Evolutionary conservation across 1,139 yeast genomes (phyloP), one percentile per base, ranked within the genome.

Genomic region (Blastobotrys ciferrii): DNA sequence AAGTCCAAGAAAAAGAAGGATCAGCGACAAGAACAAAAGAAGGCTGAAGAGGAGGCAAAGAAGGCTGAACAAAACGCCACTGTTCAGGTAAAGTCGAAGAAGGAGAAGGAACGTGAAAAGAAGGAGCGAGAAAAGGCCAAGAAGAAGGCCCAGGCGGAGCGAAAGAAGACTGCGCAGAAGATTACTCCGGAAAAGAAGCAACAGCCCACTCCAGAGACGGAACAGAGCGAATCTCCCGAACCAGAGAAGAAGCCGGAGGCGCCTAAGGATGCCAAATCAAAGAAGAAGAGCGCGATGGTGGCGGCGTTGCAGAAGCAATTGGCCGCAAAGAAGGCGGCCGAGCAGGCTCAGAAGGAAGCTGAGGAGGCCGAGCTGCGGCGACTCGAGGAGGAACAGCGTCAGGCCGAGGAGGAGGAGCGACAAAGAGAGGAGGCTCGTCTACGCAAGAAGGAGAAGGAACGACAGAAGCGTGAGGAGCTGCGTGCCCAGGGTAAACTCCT

Each of bases 71-170:
- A 28, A 17, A 28, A 30, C 1, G 47, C 43, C 25, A 9, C 32
- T 15, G 40, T 64, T 25, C 64, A 62, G 46, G 64, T 91, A 62
- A 87, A 92, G 70, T 82, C 95, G 52, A 94, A 92, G 77, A 94
- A 94, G 73, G 98, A 92, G 67, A 94, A 92, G 76, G 99, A 92
- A 71, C 86, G 81, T 70, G 95, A 92, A 68, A 92, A 91, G 85
- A 94, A 92, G 71, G 99, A 92, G 72, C 87, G 87, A 57, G 98
- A 92, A 69, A 94, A 92, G 76, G 88, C 85, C 61, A 80, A 82
- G 70, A 92, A 92, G 85, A 89, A 88, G 73, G 96, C 88, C 59
- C 80, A 81, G 56, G 95, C 96, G 35, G 86, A 84, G 50, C 84
- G 81, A 70, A 91, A 89, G 79, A 91, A 88, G 69, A 86, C 87